Evolutionary conservation across 495 filamentous ascomycete genomes (phyloP).

Genomic region (Chaetomium cochliodes): DNA sequence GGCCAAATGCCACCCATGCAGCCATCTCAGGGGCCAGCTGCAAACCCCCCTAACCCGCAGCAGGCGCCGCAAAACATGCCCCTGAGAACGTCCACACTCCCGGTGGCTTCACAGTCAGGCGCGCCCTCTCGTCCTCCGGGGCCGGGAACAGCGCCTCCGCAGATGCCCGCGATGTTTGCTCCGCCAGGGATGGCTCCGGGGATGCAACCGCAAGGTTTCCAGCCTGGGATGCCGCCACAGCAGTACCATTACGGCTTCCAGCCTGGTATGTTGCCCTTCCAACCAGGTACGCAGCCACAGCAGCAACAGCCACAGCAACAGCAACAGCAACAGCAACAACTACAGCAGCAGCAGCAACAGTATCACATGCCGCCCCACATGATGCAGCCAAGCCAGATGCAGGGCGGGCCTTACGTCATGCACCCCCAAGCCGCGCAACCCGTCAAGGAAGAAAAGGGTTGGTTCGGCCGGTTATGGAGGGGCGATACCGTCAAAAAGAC

Average conservation of each 20-base stretch:
- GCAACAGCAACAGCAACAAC: constrained; percentile 10
- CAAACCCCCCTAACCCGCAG: not conserved
- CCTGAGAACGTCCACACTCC: constrained; percentile 2
- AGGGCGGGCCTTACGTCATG: not conserved
- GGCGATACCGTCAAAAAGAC: constrained; percentile 13
- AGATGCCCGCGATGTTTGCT: constrained; percentile 14
- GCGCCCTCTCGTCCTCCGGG: constrained; percentile 10
- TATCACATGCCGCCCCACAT: not conserved
- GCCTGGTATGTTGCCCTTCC: not conserved
- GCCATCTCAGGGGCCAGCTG: not conserved
- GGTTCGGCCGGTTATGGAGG: constrained; percentile 22
- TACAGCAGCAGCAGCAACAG: no score
- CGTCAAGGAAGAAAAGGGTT: constrained; percentile 19
- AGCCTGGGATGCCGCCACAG: constrained; percentile 7
- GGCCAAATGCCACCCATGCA: not conserved
- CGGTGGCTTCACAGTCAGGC: not conserved
- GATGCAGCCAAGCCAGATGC: constrained; percentile 16
- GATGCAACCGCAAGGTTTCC: not conserved
- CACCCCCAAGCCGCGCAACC: constrained; percentile 16
- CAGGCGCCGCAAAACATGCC: constrained; percentile 1
- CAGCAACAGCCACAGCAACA: not conserved
- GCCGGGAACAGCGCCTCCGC: constrained; percentile 17
- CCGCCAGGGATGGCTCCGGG: constrained; percentile 5
- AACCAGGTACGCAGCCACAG: constrained; percentile 14
- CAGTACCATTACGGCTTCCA: constrained; percentile 3